These are phyloP conservation scores for Saccharomyces hybrid DNA, from an alignment of 1,139 yeast genomes.

Conservation along the genomic window DNA sequence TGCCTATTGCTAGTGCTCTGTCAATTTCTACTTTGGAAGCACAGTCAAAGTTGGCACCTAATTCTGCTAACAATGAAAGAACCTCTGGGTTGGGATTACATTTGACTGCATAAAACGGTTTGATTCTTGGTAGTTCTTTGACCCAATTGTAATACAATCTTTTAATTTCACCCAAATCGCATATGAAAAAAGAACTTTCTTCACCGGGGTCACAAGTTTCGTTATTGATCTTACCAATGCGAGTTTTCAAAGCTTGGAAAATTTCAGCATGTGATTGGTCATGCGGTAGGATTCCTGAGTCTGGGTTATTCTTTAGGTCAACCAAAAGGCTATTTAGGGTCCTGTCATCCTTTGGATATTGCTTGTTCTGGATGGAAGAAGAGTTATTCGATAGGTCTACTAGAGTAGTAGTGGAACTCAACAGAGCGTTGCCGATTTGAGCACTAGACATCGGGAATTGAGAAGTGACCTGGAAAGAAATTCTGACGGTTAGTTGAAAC, in stretches of 20 bases:
- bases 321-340: constrained; percentile 1
- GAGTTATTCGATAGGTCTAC: constrained; percentile 9
- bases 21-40: constrained; percentile 85
- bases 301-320: constrained; percentile 8
- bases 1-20: constrained; percentile 52
- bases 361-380: background rate
- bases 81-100: constrained; percentile 74
- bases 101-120: constrained; percentile 88
- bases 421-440: constrained; percentile 3
- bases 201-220: constrained; percentile 66
- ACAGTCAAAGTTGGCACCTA: constrained; percentile 84
- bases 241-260: constrained; percentile 38
- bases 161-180: constrained; percentile 69
- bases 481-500: no score
- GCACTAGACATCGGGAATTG: background rate
- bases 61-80: constrained; percentile 45
- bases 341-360: constrained; percentile 5
- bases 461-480: background rate
- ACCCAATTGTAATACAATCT: constrained; percentile 59
- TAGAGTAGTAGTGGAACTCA: constrained; percentile 12
- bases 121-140: constrained; percentile 56
- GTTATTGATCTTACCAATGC: constrained; percentile 43
- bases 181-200: constrained; percentile 82
- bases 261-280: constrained; percentile 31
- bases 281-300: constrained; percentile 16